These are phyloP conservation scores for Penicillium bovifimosum DNA, from an alignment of 495 filamentous ascomycete species.

Conservation along the genomic window DNA sequence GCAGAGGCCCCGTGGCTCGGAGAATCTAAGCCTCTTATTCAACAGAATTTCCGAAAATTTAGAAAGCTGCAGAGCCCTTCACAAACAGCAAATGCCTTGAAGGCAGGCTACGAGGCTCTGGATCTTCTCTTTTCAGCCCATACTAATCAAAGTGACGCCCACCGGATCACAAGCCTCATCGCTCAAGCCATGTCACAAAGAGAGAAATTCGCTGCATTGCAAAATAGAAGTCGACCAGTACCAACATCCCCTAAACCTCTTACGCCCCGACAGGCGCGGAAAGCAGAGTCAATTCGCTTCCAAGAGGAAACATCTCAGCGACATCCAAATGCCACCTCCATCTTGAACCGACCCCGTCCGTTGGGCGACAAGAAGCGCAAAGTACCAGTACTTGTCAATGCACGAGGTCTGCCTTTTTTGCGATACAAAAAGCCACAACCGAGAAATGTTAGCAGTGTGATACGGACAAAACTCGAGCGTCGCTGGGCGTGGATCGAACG, in stretches of 20 bases:
- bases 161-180: conserved; percentile 23
- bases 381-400: conserved; percentile 55
- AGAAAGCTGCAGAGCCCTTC: conserved; percentile 48
- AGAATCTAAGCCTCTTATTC: conserved; percentile 41
- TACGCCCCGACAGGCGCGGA: conserved; percentile 22
- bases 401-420: conserved; percentile 61
- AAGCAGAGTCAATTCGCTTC: conserved; percentile 21
- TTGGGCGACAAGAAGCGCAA: conserved; percentile 48
- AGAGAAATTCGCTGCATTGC: conserved; percentile 14
- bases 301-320: conserved; percentile 26
- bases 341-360: conserved; percentile 41
- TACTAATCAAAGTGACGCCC: conserved; percentile 21
- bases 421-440: conserved; percentile 67
- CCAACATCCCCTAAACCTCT: conserved; percentile 13
- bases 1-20: conserved; percentile 33
- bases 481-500: conserved; percentile 32
- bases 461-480: conserved; percentile 47
- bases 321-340: conserved; percentile 37
- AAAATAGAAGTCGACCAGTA: conserved; percentile 12
- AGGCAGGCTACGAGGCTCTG: conserved; percentile 57
- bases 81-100: conserved; percentile 48
- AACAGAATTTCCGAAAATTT: conserved; percentile 55
- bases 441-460: conserved; percentile 46
- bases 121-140: conserved; percentile 36
- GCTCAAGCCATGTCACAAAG: conserved; percentile 14